Evolutionary conservation across 352 stramenopile genomes (phyloP).

Genomic region (Phytophthora megakarya): DNA sequence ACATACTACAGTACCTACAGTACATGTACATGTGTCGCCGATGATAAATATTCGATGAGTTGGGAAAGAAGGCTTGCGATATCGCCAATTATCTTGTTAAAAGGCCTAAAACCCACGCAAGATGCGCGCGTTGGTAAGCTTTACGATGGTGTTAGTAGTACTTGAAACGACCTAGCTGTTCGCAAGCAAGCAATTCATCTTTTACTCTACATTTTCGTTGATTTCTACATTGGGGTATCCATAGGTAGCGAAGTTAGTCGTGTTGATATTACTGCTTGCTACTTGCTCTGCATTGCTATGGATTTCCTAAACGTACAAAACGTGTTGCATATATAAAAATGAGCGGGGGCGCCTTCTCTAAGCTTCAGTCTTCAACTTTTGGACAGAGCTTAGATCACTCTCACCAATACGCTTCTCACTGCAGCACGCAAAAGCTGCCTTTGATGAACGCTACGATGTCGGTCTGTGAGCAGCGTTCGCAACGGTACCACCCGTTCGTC

Average conservation of each 20-base stretch:
- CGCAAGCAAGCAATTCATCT: too few relatives aligned
- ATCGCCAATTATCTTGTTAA: too few relatives aligned
- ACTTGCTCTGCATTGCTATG: slow-evolving; percentile 6
- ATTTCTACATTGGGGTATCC: too few relatives aligned
- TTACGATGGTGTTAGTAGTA: too few relatives aligned
- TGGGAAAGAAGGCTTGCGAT: too few relatives aligned
- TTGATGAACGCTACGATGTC: slow-evolving; percentile 60
- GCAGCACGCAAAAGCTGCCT: slow-evolving; percentile 54
- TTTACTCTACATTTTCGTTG: too few relatives aligned
- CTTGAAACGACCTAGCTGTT: too few relatives aligned
- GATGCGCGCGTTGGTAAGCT: too few relatives aligned
- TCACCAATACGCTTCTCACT: slow-evolving; percentile 31
- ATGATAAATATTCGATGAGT: too few relatives aligned
- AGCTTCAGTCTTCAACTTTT: not conserved
- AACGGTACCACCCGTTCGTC: slow-evolving; percentile 76
- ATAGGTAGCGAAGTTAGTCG: not conserved
- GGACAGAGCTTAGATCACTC: not conserved
- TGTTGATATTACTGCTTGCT: slow-evolving; percentile 1
- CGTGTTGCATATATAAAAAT: slow-evolving; percentile 15
- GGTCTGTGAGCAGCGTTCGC: slow-evolving; percentile 52
- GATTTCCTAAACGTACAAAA: slow-evolving; percentile 17
- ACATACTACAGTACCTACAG: too few relatives aligned
- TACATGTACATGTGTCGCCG: too few relatives aligned
- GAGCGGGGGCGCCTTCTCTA: not conserved
- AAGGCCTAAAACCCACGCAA: too few relatives aligned